Conservation (phyloP, 2,329 filamentous ascomycete species). For the Aspergillus eucalypticola region DNA sequence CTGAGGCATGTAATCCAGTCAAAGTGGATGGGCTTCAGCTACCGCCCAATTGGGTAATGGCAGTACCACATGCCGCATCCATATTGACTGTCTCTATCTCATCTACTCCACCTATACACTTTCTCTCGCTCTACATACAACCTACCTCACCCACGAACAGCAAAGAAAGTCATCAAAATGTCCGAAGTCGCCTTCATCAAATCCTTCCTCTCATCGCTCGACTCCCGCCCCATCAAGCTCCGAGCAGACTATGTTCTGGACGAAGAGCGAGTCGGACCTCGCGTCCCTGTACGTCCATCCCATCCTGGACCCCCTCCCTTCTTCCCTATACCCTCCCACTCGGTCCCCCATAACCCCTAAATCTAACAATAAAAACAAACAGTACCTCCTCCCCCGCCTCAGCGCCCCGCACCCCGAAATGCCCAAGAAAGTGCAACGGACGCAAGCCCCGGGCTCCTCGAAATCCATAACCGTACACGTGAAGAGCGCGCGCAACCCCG, state of each 20-base stretch:
- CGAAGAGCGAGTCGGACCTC: conserved; percentile 72
- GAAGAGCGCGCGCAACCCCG: conserved; percentile 70
- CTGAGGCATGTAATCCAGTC: conserved; percentile 10
- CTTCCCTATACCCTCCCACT: neutral
- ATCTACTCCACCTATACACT: neutral
- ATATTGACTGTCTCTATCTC: neutral
- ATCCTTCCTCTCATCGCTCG: conserved; percentile 76
- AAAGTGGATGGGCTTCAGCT: conserved; percentile 10
- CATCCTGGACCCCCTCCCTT: neutral
- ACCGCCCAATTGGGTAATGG: conserved; percentile 24
- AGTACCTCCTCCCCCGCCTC: conserved; percentile 52
- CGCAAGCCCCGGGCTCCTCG: conserved; percentile 39
- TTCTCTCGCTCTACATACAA: neutral
- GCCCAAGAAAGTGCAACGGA: conserved; percentile 42
- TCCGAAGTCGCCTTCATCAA: conserved; percentile 84
- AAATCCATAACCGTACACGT: conserved; percentile 40
- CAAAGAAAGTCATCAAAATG: conserved; percentile 42
- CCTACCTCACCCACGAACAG: neutral
- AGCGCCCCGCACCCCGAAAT: conserved; percentile 45
- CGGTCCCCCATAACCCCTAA: neutral
- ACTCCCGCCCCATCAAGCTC: conserved; percentile 76
- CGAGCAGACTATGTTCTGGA: conserved; percentile 90
- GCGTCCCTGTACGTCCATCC: conserved; percentile 66
- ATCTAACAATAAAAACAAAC: neutral
- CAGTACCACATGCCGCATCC: neutral